Evolutionary conservation across 2,329 filamentous ascomycete genomes (phyloP).

Genomic region (Leptographium radiaticola): DNA sequence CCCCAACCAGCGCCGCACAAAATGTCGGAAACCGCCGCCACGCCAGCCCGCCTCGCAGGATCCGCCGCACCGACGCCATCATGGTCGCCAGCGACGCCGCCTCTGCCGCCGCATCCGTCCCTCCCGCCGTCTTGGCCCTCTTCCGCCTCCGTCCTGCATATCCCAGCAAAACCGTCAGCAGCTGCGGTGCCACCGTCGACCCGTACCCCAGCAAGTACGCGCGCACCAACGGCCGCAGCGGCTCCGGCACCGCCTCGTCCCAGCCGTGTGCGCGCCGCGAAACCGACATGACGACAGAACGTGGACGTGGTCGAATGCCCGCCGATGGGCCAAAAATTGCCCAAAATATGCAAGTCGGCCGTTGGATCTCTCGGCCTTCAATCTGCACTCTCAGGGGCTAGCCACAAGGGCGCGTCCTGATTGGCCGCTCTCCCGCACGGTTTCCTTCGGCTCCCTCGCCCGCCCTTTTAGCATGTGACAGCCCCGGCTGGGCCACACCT

Average conservation of each 20-base stretch:
- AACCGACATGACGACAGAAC: background rate
- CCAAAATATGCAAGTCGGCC: too few relatives aligned
- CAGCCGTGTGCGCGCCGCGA: conserved; percentile 5
- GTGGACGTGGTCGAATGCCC: too few relatives aligned
- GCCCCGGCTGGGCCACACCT: too few relatives aligned
- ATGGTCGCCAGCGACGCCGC: conserved; percentile 1
- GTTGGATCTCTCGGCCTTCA: too few relatives aligned
- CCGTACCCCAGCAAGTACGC: conserved; percentile 50
- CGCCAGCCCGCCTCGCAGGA: conserved; percentile 39
- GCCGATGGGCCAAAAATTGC: too few relatives aligned
- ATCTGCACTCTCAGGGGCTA: too few relatives aligned
- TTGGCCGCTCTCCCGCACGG: too few relatives aligned
- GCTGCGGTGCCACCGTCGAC: conserved; percentile 42
- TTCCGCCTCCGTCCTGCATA: conserved; percentile 24
- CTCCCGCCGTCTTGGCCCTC: conserved; percentile 7
- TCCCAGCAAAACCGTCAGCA: conserved; percentile 40
- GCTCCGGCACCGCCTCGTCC: conserved; percentile 28
- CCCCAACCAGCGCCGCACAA: conserved; percentile 46
- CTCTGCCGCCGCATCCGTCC: conserved; percentile 11
- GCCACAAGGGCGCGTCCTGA: too few relatives aligned
- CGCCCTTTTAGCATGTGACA: too few relatives aligned
- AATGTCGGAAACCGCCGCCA: conserved; percentile 47
- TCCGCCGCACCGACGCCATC: conserved; percentile 20
- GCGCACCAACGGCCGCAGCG: conserved; percentile 41
- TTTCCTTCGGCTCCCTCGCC: too few relatives aligned